phyloP scores from a whole-genome alignment of 1,284 basidiomycete species.

The Moesziomyces parantarcticus region DNA sequence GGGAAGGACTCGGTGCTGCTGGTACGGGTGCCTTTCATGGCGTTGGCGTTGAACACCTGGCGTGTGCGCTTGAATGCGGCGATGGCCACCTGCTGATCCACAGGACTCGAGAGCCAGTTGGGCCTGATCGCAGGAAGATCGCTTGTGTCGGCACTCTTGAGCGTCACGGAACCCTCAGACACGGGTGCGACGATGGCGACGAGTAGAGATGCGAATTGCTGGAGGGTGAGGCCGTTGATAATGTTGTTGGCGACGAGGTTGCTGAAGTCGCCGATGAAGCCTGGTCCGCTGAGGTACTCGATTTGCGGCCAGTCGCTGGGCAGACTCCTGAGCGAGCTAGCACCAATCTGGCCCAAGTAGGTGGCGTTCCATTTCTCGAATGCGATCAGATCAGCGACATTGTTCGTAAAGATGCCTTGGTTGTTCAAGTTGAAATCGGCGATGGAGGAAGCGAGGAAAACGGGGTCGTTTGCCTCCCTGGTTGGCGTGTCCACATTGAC shows the following conservation, averaged over 20 bases:
- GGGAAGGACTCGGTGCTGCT: constrained; percentile 67
- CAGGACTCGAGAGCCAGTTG: constrained; percentile 49
- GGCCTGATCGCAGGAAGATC: constrained; percentile 70
- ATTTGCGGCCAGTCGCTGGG: constrained; percentile 52
- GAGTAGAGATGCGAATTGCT: constrained; percentile 48
- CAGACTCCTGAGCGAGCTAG: constrained; percentile 25
- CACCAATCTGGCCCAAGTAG: constrained; percentile 37
- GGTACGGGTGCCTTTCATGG: constrained; percentile 67
- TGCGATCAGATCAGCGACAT: constrained; percentile 53
- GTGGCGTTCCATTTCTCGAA: constrained; percentile 51
- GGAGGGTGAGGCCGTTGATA: constrained; percentile 24
- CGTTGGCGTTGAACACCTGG: constrained; percentile 61
- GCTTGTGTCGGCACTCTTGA: constrained; percentile 67
- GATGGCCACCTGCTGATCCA: constrained; percentile 67
- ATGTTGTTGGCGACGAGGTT: constrained; percentile 43
- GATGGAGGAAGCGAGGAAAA: constrained; percentile 39
- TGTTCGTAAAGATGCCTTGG: constrained; percentile 52
- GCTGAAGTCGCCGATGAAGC: constrained; percentile 52
- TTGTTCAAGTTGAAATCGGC: constrained; percentile 34
- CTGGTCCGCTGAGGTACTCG: constrained; percentile 54
- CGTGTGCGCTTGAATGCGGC: constrained; percentile 36
- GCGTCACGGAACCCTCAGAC: constrained; percentile 67
- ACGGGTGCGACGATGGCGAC: constrained; percentile 55
- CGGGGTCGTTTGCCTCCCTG: constrained; percentile 44
- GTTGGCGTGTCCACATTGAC: constrained; percentile 50